Evolutionary conservation across 306 rosid genomes (phyloP).

Genomic region (Ormosia semicastrata): DNA sequence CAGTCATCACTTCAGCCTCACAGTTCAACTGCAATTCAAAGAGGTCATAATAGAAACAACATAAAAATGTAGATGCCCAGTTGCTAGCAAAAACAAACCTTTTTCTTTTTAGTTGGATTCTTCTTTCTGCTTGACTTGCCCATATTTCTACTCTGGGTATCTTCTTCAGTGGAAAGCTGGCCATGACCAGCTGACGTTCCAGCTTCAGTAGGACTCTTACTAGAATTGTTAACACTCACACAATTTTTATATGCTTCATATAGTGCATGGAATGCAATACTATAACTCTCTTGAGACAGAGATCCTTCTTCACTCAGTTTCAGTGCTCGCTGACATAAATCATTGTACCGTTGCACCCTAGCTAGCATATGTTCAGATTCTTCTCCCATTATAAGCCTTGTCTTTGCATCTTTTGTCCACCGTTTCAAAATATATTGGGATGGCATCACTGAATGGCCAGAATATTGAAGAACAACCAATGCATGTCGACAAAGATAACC

Average conservation of each 20-base stretch:
- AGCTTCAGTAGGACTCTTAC: slow-evolving; percentile 67
- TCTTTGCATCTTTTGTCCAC: slow-evolving; percentile 91
- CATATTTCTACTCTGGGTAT: slow-evolving; percentile 71
- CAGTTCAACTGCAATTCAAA: slow-evolving; percentile 64
- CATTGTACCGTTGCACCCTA: slow-evolving; percentile 78
- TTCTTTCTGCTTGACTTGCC: slow-evolving; percentile 80
- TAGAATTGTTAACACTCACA: slow-evolving; percentile 57
- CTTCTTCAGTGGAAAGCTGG: slow-evolving; percentile 71
- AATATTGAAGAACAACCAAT: slow-evolving; percentile 86
- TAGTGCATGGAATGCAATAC: slow-evolving; percentile 68
- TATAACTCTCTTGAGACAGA: slow-evolving; percentile 82
- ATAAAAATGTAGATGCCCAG: background rate
- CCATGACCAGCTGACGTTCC: slow-evolving; percentile 75
- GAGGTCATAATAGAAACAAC: slow-evolving; percentile 23
- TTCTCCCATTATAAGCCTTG: slow-evolving; percentile 57
- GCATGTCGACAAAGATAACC: slow-evolving; percentile 99
- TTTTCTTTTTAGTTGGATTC: slow-evolving; percentile 88
- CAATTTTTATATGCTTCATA: slow-evolving; percentile 74
- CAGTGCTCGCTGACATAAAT: slow-evolving; percentile 73
- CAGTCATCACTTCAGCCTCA: slow-evolving; percentile 74
- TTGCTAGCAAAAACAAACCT: slow-evolving; percentile 52
- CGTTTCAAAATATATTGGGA: slow-evolving; percentile 80
- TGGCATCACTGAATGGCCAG: slow-evolving; percentile 77
- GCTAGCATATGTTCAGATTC: slow-evolving; percentile 58
- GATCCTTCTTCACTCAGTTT: slow-evolving; percentile 87